Evolutionary conservation across 495 filamentous ascomycete genomes (phyloP).

Genomic region (Penicillium silybi): DNA sequence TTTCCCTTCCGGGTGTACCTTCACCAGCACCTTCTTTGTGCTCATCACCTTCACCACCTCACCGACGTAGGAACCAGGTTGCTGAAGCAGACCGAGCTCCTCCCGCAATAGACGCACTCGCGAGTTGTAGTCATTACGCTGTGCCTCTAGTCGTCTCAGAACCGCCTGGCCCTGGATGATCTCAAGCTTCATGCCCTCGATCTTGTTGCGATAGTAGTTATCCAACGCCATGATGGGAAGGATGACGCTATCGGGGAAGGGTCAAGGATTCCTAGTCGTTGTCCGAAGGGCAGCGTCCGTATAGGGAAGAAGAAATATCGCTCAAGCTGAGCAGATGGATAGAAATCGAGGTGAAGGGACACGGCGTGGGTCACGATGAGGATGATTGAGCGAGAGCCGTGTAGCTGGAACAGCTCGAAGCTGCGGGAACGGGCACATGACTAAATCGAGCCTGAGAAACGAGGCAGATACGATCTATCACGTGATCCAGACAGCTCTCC

Average conservation of each 20-base stretch:
- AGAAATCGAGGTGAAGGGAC: neutral
- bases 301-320: neutral
- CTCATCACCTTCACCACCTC: slow-evolving; percentile 99
- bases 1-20: slow-evolving; percentile 99
- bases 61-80: slow-evolving; percentile 96
- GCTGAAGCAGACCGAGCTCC: slow-evolving; percentile 92
- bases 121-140: slow-evolving; percentile 99
- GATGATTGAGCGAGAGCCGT: slow-evolving; percentile 6
- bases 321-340: neutral
- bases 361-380: slow-evolving; percentile 2
- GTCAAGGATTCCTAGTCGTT: slow-evolving; percentile 6
- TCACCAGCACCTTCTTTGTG: slow-evolving; percentile 98
- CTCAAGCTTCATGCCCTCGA: slow-evolving; percentile 99
- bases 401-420: slow-evolving; percentile 21
- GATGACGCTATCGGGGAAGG: slow-evolving; percentile 24
- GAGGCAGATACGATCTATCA: neutral
- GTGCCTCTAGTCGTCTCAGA: slow-evolving; percentile 89
- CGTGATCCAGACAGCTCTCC: slow-evolving; percentile 14
- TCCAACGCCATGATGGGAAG: slow-evolving; percentile 82
- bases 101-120: slow-evolving; percentile 91
- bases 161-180: slow-evolving; percentile 98
- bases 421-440: slow-evolving; percentile 18
- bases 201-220: slow-evolving; percentile 99
- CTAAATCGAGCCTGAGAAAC: slow-evolving; percentile 5
- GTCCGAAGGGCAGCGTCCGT: slow-evolving; percentile 1